Evolutionary conservation across 176 grass and related monocot species (phyloP).

Genomic region (Carex scoparia): DNA sequence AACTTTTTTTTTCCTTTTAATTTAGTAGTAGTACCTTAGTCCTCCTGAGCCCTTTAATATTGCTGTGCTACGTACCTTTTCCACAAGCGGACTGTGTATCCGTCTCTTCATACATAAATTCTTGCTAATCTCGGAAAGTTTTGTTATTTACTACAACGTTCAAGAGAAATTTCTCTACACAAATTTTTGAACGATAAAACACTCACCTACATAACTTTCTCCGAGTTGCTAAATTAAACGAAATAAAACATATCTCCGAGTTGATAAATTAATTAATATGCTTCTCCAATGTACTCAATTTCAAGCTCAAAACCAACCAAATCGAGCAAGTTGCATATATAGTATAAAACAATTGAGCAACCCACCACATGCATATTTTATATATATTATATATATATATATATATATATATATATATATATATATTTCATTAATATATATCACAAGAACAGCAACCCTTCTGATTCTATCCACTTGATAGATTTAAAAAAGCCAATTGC

Average conservation of each 20-base stretch:
- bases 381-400: too few relatives aligned
- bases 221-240: background rate
- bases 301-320: background rate
- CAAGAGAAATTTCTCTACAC: background rate
- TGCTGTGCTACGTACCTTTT: slow-evolving; percentile 4
- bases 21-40: background rate
- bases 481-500: background rate
- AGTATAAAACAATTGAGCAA: slow-evolving; percentile 9
- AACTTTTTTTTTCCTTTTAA: background rate
- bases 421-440: background rate
- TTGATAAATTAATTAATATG: background rate
- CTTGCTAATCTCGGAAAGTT: background rate
- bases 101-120: background rate
- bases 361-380: slow-evolving; percentile 8
- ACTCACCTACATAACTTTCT: background rate
- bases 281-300: background rate
- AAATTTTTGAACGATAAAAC: background rate
- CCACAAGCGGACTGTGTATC: background rate
- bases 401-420: too few relatives aligned
- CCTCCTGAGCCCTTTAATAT: background rate
- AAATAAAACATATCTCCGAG: too few relatives aligned
- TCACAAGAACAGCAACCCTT: slow-evolving; percentile 1
- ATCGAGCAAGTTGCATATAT: background rate
- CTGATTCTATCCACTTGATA: slow-evolving; percentile 16
- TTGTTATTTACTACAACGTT: background rate